phyloP scores from a whole-genome alignment of 2,329 filamentous ascomycete species.

The Coniochaeta pulveracea region DNA sequence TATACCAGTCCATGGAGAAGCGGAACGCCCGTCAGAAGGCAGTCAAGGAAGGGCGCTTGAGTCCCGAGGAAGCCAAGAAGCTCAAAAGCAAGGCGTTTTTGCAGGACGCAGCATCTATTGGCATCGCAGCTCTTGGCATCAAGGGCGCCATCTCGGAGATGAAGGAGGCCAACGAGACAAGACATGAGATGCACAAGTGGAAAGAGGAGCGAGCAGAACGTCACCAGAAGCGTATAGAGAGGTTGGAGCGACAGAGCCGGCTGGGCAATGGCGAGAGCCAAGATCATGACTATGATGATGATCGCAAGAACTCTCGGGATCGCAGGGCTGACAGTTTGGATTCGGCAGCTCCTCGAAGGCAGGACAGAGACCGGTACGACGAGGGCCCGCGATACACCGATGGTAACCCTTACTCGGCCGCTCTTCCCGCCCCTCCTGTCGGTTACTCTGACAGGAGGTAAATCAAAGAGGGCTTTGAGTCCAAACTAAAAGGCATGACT shows the following conservation, averaged over 20 bases:
- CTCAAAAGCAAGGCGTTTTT: conserved; percentile 45
- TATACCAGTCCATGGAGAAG: conserved; percentile 49
- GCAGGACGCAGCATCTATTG: conserved; percentile 47
- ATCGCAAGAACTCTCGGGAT: conserved; percentile 7
- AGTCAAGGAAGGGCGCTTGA: conserved; percentile 41
- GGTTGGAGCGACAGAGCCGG: conserved; percentile 14
- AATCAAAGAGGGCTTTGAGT: too few species aligned
- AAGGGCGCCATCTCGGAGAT: conserved; percentile 44
- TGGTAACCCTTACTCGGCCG: conserved; percentile 31
- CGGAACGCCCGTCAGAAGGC: conserved; percentile 39
- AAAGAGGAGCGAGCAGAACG: conserved; percentile 35
- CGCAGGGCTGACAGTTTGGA: conserved; percentile 33
- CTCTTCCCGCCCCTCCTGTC: conserved; percentile 28
- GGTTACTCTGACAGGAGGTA: conserved; percentile 25
- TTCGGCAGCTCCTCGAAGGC: conserved; percentile 26
- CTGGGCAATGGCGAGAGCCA: conserved; percentile 12
- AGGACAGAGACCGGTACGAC: conserved; percentile 21
- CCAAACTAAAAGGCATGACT: conserved; percentile 8
- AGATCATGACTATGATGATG: conserved; percentile 8
- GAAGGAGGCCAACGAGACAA: conserved; percentile 41
- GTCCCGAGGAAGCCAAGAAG: conserved; percentile 38
- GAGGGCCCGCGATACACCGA: conserved; percentile 35
- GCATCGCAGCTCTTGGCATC: conserved; percentile 45
- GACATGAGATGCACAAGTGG: conserved; percentile 36
- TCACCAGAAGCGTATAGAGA: conserved; percentile 34